Base-by-base conservation (phyloP, 2,329 filamentous ascomycete species). In the Fusarium verticillioides region DNA sequence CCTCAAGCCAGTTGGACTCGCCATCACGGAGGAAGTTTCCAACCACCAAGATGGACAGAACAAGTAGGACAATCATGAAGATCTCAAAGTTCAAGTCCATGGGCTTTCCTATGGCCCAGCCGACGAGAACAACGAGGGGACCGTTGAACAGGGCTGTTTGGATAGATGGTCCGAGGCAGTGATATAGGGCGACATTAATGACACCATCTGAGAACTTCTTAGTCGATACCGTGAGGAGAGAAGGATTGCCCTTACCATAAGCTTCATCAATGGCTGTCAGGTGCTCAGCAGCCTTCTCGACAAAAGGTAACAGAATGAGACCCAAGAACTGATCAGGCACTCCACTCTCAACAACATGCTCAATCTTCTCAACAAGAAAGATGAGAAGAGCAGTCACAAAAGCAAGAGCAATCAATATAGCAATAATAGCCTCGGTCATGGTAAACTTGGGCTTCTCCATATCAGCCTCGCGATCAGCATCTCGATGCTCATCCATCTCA, bases 71-170 rank as follows among this genome's bases (percentile, higher is more conserved):
- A n/a, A 93, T 87, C 84, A 93, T 92, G 83, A 95, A 95, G 21
- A 93, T 88, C 75, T 94, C 91, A 77, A 95, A 94, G 75, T 93
- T 91, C 60, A 94, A 84, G 68, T 91, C 89, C 88, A 95, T 91
- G 3, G 86, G 78, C 75, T 90, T 90, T 42, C 82, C 84, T 21
- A 93, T 82, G 11, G 89, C 88, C 93, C 92, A 94, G 13, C 90
- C 91, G 32, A 94, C 88, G 32, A 94, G 83, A 30, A 94, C 89
- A 15, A 92, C 90, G 5, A 94, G 85, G 3, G 92, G 92, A 0
- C 90, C 91, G 78, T 94, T 94, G 80, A 95, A 88, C 5, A 95
- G 85, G 0, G 93, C 92, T 0, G 93, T 94, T 78, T 94, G 93
- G 63, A 94, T 92, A 4, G 90, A 92, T 6, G 92, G 90, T 9